Base-by-base conservation (phyloP, 257 asterid genomes). In the Salvia rosmarinus region DNA sequence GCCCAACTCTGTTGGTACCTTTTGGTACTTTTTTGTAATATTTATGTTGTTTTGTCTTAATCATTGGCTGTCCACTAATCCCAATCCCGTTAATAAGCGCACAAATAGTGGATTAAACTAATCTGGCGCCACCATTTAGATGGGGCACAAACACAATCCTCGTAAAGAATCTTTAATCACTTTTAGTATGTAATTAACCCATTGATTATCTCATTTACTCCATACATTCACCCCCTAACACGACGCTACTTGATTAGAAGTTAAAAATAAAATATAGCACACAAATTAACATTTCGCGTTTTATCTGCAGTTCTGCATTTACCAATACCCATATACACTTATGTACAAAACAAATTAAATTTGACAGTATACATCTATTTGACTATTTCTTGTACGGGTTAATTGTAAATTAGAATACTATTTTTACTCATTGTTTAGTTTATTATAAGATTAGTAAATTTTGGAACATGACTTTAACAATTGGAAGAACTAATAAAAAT, bases 31-130 rank as follows among this genome's bases (percentile, higher is more conserved):
- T 3, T 4, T 52, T 34, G 55, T 67, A n/a, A 11, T n/a, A 19
- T 32, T 23, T 28, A 14, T 43, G 43, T 17, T 34, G 70, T 23
- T 79, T 63, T 59, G 80, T 62, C 43, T 58, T 67, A 75, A 70
- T 71, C 70, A 79, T 79, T 58, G 74, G 16, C 35, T 23, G 34
- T 34, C 28, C 76, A 60, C 61, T 51, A 17, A 19, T 28, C 47
- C 47, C 37, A 35, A 42, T 35, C 67, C 61, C 46, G 67, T 43
- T 16, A 20, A 21, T 34, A 32, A 32, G 23, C 2, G 16, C 30
- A n/a, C 12, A 12, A 56, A 11, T 21, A 13, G 10, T 7, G 39
- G n/a, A 68, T 32, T 63, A 42, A 43, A 55, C 28, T 39, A 51
- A 13, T 39, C 23, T 25, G 47, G 43, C 43, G 2, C 59, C 39